Evolutionary conservation across 208 protist genomes (phyloP).

Genomic region (Acanthamoeba castellanii): DNA sequence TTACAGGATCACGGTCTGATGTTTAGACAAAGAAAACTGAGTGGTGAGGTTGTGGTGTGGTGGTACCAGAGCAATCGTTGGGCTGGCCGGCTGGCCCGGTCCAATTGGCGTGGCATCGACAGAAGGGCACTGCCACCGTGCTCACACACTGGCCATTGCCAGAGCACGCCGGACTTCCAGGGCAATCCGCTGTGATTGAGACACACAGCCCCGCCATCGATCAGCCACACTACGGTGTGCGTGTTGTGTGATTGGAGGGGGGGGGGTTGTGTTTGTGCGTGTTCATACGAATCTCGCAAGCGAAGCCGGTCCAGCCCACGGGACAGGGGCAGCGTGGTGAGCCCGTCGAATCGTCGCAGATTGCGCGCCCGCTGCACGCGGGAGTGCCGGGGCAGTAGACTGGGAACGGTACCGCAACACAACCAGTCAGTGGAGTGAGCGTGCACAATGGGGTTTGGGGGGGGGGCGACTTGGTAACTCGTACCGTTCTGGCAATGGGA

Average conservation of each 20-base stretch:
- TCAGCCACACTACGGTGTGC: no score
- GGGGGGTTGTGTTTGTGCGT: no score
- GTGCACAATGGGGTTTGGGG: no score
- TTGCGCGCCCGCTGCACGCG: neutral
- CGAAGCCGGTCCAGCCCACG: no score
- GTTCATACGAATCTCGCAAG: no score
- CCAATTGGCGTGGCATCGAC: neutral
- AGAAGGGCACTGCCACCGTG: neutral
- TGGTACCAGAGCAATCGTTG: neutral
- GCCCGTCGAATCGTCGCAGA: neutral
- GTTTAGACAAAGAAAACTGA: neutral
- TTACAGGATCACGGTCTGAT: neutral
- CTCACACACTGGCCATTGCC: neutral
- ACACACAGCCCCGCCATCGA: no score
- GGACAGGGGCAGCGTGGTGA: neutral
- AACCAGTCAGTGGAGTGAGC: no score
- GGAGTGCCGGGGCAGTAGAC: neutral
- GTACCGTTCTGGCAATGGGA: neutral
- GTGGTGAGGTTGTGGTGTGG: neutral
- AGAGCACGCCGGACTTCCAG: neutral
- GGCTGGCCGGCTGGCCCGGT: neutral
- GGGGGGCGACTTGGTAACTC: no score
- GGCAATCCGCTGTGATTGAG: neutral
- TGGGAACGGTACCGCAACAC: neutral
- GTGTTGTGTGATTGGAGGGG: no score